phyloP scores from a whole-genome alignment of 345 rosid species.

The Cochlearia excelsa region DNA sequence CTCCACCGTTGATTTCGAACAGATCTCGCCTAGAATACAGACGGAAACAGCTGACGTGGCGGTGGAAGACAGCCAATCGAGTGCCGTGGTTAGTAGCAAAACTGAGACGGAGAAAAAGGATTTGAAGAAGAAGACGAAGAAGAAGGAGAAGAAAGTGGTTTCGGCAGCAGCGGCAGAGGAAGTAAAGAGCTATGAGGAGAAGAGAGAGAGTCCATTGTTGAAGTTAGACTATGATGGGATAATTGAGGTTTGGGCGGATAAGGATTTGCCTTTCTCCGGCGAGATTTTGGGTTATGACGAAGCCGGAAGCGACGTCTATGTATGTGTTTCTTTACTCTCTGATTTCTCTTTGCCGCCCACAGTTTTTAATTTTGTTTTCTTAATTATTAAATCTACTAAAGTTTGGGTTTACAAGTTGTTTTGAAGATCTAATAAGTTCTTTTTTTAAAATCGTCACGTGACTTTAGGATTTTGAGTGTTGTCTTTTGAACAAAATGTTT shows the following conservation, averaged over 20 bases:
- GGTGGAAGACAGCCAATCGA: not conserved
- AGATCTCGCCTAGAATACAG: slow-evolving; percentile 56
- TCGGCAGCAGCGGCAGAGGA: slow-evolving; percentile 14
- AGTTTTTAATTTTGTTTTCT: slow-evolving; percentile 8
- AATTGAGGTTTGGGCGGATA: slow-evolving; percentile 67
- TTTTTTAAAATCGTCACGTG: too few relatives aligned
- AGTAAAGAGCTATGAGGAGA: slow-evolving; percentile 33
- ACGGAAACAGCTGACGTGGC: slow-evolving; percentile 21
- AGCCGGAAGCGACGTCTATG: slow-evolving; percentile 59
- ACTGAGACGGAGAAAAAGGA: not conserved
- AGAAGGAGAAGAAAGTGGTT: slow-evolving; percentile 43
- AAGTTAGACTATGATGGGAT: slow-evolving; percentile 73
- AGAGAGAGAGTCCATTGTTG: slow-evolving; percentile 43
- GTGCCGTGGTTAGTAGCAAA: too few relatives aligned
- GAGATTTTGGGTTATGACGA: slow-evolving; percentile 42
- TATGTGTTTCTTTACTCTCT: slow-evolving; percentile 40
- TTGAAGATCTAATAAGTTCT: too few relatives aligned
- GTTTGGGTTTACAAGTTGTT: too few relatives aligned
- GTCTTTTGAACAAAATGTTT: too few relatives aligned
- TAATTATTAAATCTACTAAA: slow-evolving; percentile 9
- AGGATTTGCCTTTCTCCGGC: slow-evolving; percentile 62
- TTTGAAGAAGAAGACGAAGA: slow-evolving; percentile 28
- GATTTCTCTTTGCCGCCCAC: slow-evolving; percentile 25
- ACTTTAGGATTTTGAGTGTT: too few relatives aligned
- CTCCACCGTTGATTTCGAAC: slow-evolving; percentile 58